A percentile compares a stretch with the other conserved stretches of the same genome.
Evolutionary conservation across 2,329 filamentous ascomycete genomes (phyloP).

Genomic region (Aspergillus bombycis): DNA sequence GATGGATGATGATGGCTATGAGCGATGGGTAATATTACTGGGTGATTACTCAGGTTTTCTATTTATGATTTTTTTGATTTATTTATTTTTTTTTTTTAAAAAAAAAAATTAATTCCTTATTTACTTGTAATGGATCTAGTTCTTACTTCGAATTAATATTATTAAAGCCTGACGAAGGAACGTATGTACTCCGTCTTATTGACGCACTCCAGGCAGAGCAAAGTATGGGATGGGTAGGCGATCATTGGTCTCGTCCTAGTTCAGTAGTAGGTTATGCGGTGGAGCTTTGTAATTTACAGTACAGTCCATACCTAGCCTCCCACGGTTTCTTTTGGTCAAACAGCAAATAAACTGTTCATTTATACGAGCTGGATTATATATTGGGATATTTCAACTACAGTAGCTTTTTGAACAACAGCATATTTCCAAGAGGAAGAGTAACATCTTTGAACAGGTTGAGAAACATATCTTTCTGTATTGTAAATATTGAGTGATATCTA

Average conservation of each 20-base stretch:
- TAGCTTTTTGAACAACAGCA: no score
- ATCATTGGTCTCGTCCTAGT: constrained; percentile 7
- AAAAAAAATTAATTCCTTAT: background rate
- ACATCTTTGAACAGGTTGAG: no score
- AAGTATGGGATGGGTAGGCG: background rate
- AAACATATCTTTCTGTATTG: background rate
- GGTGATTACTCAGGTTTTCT: constrained; percentile 7
- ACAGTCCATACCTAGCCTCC: background rate
- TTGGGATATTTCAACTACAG: background rate
- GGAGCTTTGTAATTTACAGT: background rate
- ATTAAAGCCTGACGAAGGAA: constrained; percentile 2
- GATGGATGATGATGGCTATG: background rate
- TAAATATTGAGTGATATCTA: background rate
- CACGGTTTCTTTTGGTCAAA: background rate
- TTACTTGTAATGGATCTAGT: constrained; percentile 1
- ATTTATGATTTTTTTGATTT: constrained; percentile 4
- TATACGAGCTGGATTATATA: background rate
- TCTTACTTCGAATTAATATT: constrained; percentile 6
- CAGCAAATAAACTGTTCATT: background rate
- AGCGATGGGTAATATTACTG: constrained; percentile 5
- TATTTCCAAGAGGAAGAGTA: no score
- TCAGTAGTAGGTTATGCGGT: constrained; percentile 7
- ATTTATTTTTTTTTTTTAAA: constrained; percentile 1
- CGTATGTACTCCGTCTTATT: constrained; percentile 1
- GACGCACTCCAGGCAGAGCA: constrained; percentile 5